phyloP scores from a whole-genome alignment of 2,329 filamentous ascomycete genomes.

The Diplodia intermedia region DNA sequence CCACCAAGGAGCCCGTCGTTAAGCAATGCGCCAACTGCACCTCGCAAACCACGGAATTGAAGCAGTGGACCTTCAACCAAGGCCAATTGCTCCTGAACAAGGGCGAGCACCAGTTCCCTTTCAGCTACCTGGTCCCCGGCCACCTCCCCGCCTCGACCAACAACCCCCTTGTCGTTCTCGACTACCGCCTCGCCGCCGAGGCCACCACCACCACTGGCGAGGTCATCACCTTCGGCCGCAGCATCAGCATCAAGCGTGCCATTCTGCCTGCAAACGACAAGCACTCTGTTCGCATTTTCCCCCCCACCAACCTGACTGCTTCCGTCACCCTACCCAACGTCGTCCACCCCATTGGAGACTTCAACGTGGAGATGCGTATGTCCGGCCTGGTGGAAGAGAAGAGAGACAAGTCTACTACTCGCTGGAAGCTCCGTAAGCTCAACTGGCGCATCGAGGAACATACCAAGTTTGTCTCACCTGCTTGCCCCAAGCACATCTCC shows the following conservation, averaged over 20 bases:
- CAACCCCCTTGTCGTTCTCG: conserved; percentile 72
- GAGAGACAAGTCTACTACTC: conserved; percentile 69
- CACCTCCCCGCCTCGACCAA: conserved; percentile 85
- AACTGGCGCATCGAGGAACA: conserved; percentile 94
- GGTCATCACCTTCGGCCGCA: conserved; percentile 69
- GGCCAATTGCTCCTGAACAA: conserved; percentile 55
- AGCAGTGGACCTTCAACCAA: conserved; percentile 76
- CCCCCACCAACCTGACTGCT: conserved; percentile 90
- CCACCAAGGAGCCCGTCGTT: conserved; percentile 82
- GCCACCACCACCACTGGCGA: conserved; percentile 65
- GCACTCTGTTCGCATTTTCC: conserved; percentile 91
- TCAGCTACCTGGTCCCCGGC: conserved; percentile 84
- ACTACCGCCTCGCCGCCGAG: conserved; percentile 71
- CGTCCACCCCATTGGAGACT: conserved; percentile 84
- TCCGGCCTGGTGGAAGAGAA: conserved; percentile 82
- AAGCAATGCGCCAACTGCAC: conserved; percentile 80
- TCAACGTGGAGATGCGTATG: conserved; percentile 79
- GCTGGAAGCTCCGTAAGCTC: conserved; percentile 90
- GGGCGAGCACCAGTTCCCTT: conserved; percentile 81
- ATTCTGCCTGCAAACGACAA: conserved; percentile 81
- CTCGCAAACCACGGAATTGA: conserved; percentile 73
- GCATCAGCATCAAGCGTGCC: conserved; percentile 78
- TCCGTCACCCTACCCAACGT: conserved; percentile 81
- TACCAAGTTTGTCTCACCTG: conserved; percentile 77
- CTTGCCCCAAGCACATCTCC: conserved; percentile 76